Percentiles rank a stretch among this genome's conserved stretches.
These are phyloP conservation scores for Rhynchospora pubera DNA, from an alignment of 176 grass and related monocot species.

Conservation along the genomic window DNA sequence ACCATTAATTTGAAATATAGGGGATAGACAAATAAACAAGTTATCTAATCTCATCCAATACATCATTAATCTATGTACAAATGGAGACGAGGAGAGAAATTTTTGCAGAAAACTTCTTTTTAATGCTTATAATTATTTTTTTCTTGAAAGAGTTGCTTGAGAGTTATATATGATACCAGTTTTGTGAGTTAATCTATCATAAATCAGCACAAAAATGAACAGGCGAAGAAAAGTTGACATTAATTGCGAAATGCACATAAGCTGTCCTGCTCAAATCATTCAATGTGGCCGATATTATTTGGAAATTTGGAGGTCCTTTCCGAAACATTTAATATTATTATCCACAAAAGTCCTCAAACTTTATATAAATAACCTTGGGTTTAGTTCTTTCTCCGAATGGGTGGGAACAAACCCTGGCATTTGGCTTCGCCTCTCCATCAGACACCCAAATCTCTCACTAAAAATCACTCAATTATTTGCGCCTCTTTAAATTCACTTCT, in stretches of 20 bases:
- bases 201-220: neutral
- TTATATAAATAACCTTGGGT: neutral
- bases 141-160: no score
- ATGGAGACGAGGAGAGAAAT: neutral
- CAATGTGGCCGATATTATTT: neutral
- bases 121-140: no score
- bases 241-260: neutral
- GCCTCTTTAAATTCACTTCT: slow-evolving; percentile 35
- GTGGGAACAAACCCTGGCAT: neutral
- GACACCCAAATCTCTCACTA: neutral
- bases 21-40: no score
- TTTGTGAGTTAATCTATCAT: no score
- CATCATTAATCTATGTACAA: neutral
- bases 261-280: neutral
- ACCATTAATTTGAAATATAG: no score
- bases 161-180: no score
- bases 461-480: neutral
- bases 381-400: neutral
- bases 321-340: neutral
- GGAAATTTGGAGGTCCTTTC: neutral
- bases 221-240: neutral
- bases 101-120: neutral
- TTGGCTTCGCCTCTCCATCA: neutral
- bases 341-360: neutral
- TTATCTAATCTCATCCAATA: no score